These are phyloP conservation scores for Cornus florida DNA, from an alignment of 148 eudicot genomes.

Conservation along the genomic window DNA sequence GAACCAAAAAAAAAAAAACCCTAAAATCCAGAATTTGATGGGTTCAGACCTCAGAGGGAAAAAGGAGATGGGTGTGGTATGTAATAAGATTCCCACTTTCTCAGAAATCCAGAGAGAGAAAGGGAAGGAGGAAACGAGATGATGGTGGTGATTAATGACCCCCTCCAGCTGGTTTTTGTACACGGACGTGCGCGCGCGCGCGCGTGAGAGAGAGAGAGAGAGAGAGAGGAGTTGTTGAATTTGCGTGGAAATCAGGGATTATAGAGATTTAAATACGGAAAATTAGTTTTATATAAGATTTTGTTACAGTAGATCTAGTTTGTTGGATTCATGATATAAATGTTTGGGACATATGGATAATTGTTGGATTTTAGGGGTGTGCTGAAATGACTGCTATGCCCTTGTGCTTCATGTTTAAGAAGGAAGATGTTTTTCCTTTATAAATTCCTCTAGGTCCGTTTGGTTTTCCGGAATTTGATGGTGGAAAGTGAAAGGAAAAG, in stretches of 20 bases:
- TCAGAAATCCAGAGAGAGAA: background rate
- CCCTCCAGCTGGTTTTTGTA: constrained; percentile 6
- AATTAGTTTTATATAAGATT: background rate
- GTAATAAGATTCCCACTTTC: background rate
- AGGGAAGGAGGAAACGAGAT: background rate
- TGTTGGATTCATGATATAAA: background rate
- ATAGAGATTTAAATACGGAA: background rate
- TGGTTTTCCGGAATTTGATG: too few species aligned
- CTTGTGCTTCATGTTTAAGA: too few species aligned
- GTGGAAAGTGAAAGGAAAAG: too few species aligned
- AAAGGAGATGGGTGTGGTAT: background rate
- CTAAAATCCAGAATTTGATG: constrained; percentile 12
- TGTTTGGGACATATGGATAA: background rate
- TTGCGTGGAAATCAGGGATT: background rate
- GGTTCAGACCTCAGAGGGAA: background rate
- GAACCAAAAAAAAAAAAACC: background rate
- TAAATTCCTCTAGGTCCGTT: too few species aligned
- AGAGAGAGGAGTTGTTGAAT: background rate
- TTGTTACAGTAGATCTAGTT: background rate
- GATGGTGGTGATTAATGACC: background rate
- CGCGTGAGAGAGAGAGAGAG: background rate
- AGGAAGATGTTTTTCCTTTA: too few species aligned
- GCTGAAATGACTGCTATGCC: too few species aligned
- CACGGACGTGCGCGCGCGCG: too few species aligned
- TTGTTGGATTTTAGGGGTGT: too few species aligned